Conservation (phyloP, 768 basidiomycete genomes). For the Mycena indigotica region DNA sequence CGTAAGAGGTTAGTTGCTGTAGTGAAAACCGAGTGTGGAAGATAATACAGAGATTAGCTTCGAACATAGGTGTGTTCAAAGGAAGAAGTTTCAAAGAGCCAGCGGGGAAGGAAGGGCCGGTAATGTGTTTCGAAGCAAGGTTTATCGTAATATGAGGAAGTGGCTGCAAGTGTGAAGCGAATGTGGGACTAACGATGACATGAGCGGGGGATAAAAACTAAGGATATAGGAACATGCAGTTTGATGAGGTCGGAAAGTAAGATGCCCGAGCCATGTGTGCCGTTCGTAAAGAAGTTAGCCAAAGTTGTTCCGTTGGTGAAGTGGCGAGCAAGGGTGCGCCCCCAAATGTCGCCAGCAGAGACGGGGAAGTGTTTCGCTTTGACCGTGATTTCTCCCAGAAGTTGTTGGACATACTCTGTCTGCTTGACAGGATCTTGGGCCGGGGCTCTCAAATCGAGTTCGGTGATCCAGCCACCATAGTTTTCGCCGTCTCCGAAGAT, state of each 20-base stretch:
- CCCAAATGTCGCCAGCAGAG: conserved; percentile 21
- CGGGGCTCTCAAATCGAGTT: conserved; percentile 18
- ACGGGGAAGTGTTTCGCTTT: conserved; percentile 41
- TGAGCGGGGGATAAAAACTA: not conserved
- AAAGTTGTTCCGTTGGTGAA: conserved; percentile 36
- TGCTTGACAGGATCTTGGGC: conserved; percentile 24
- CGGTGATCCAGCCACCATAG: conserved; percentile 38
- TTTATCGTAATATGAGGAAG: conserved; percentile 42
- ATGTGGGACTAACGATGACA: conserved; percentile 31
- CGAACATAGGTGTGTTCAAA: conserved; percentile 34
- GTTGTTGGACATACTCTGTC: conserved; percentile 19
- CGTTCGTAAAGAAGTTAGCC: conserved; percentile 29
- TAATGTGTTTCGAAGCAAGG: conserved; percentile 28
- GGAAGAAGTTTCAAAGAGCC: conserved; percentile 31
- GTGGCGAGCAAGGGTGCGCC: conserved; percentile 17
- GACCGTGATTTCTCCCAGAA: conserved; percentile 30
- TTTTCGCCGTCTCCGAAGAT: conserved; percentile 30
- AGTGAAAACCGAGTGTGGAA: not conserved
- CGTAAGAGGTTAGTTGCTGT: not conserved
- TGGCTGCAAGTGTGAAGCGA: conserved; percentile 37
- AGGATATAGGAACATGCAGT: conserved; percentile 28
- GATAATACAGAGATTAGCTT: conserved; percentile 35
- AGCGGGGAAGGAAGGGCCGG: conserved; percentile 21
- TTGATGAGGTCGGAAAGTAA: conserved; percentile 36
- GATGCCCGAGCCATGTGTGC: conserved; percentile 36